These are phyloP conservation scores for Solanum chilense DNA, from an alignment of 257 asterid species.

Conservation along the genomic window DNA sequence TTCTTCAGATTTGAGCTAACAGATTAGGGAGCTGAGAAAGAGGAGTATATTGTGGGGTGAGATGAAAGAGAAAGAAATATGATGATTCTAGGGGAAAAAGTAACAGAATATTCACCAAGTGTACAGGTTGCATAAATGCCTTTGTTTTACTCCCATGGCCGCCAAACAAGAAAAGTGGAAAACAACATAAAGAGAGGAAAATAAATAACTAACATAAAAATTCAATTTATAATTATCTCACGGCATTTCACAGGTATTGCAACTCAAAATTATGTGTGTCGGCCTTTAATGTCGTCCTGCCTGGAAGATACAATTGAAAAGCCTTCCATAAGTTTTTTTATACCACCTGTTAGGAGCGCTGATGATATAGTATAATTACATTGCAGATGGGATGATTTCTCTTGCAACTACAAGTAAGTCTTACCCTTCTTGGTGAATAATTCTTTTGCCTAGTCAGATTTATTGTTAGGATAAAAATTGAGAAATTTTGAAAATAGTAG, in stretches of 20 bases:
- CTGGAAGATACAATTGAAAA: background rate
- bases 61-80: background rate
- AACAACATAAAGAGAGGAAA: background rate
- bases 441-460: background rate
- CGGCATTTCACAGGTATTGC: background rate
- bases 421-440: background rate
- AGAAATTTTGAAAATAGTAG: background rate
- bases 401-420: conserved; percentile 70
- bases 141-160: background rate
- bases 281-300: background rate
- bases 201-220: background rate
- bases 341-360: background rate
- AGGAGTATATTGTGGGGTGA: background rate
- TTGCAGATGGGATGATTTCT: conserved; percentile 67
- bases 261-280: background rate
- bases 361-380: conserved; percentile 3
- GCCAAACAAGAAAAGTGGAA: background rate
- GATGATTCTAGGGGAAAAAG: background rate
- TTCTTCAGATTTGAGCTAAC: background rate
- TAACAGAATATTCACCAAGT: background rate
- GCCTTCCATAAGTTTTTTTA: background rate
- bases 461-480: background rate
- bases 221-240: background rate
- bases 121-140: background rate
- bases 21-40: background rate